Evolutionary conservation across 495 filamentous ascomycete species (phyloP).

Genomic region (Paragyromitra xinjiangensis): DNA sequence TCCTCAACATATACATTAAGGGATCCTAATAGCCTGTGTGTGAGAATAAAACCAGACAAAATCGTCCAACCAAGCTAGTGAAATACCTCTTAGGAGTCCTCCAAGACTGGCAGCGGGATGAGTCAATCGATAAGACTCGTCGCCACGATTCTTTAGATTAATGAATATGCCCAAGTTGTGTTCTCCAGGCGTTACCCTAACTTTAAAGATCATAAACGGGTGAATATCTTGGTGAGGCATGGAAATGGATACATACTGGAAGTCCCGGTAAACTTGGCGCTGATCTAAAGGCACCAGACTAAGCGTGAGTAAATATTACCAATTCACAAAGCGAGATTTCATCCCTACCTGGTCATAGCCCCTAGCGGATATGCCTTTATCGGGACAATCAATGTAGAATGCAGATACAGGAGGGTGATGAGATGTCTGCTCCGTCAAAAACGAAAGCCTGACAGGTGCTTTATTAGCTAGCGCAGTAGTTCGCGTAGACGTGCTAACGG

Average conservation of each 20-base stretch:
- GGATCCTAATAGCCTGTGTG: slow-evolving; percentile 55
- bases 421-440: slow-evolving; percentile 96
- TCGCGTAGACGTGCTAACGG: slow-evolving; percentile 4
- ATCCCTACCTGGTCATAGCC: slow-evolving; percentile 79
- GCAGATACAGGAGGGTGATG: slow-evolving; percentile 98
- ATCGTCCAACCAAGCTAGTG: slow-evolving; percentile 45
- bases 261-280: slow-evolving; percentile 96
- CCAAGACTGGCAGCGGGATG: slow-evolving; percentile 94
- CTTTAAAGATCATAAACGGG: slow-evolving; percentile 43
- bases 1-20: slow-evolving; percentile 89
- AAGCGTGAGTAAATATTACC: slow-evolving; percentile 16
- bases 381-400: slow-evolving; percentile 91
- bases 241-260: slow-evolving; percentile 62
- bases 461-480: slow-evolving; percentile 60
- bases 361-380: slow-evolving; percentile 85
- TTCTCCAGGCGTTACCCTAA: slow-evolving; percentile 87
- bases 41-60: slow-evolving; percentile 16
- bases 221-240: neutral
- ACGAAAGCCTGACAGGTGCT: slow-evolving; percentile 79
- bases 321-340: neutral
- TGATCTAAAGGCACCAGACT: slow-evolving; percentile 63
- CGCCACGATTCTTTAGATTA: slow-evolving; percentile 76
- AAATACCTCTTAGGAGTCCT: slow-evolving; percentile 77
- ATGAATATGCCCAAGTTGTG: slow-evolving; percentile 97
- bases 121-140: slow-evolving; percentile 93